Percentiles rank a stretch among this genome's conserved stretches.
Evolutionary conservation across 495 filamentous ascomycete genomes (phyloP).

Genomic region (Daldinia loculata): DNA sequence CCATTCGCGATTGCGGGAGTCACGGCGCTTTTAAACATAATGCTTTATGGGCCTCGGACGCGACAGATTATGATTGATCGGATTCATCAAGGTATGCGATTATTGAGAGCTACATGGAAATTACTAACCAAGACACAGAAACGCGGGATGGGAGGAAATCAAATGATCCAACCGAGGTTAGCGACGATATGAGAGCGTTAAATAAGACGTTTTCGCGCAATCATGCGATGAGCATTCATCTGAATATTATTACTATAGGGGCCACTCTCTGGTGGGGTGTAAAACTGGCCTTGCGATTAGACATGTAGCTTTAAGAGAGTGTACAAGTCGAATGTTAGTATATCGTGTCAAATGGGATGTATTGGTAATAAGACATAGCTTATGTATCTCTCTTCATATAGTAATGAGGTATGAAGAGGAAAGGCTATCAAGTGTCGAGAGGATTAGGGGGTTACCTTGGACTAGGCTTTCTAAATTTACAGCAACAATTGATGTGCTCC

Average conservation of each 20-base stretch:
- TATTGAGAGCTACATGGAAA: not conserved
- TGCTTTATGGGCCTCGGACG: constrained; percentile 59
- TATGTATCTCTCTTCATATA: no score
- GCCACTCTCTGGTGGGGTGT: constrained; percentile 62
- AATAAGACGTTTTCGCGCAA: constrained; percentile 57
- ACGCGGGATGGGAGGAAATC: constrained; percentile 35
- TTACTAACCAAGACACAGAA: constrained; percentile 31
- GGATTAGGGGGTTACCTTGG: no score
- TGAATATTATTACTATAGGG: constrained; percentile 61
- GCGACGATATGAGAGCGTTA: constrained; percentile 49
- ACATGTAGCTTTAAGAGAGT: constrained; percentile 17
- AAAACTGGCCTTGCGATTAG: constrained; percentile 49
- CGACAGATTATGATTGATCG: constrained; percentile 55
- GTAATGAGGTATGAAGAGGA: no score
- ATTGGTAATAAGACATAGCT: no score
- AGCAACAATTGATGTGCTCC: no score
- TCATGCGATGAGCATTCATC: constrained; percentile 65
- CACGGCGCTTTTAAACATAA: constrained; percentile 58
- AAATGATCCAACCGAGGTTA: constrained; percentile 20
- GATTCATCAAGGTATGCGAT: constrained; percentile 51
- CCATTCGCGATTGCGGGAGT: constrained; percentile 52
- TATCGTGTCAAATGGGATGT: not conserved
- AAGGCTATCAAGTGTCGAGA: no score
- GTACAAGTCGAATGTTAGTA: not conserved
- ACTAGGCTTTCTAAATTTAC: no score